A percentile compares a stretch with the other conserved stretches of the same genome.
Conservation (phyloP, 257 asterid genomes). For the Penstemon davidsonii region DNA sequence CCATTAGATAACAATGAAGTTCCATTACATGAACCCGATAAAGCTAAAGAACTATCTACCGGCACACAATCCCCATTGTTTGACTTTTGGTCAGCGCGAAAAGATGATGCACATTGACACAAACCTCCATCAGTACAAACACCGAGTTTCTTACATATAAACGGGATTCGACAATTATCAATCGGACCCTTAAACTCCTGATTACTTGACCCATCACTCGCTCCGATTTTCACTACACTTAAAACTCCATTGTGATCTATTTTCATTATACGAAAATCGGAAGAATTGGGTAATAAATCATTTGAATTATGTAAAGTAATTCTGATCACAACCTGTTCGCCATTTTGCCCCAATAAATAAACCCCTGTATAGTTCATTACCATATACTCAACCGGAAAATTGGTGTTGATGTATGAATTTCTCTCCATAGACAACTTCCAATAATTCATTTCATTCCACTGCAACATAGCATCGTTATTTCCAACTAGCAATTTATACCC, state of each 20-base stretch:
- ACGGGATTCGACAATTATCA: constrained; percentile 54
- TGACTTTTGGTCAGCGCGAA: constrained; percentile 34
- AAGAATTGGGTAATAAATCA: constrained; percentile 10
- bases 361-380: constrained; percentile 53
- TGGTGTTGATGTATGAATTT: constrained; percentile 34
- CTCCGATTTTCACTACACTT: constrained; percentile 21
- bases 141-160: constrained; percentile 45
- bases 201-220: constrained; percentile 4
- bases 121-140: constrained; percentile 54
- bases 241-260: constrained; percentile 49
- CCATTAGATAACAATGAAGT: constrained; percentile 20
- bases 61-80: constrained; percentile 45
- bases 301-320: constrained; percentile 29
- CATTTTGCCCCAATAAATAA: constrained; percentile 49
- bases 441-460: constrained; percentile 58
- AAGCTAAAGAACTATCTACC: constrained; percentile 39
- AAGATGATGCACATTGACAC: constrained; percentile 67
- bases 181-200: constrained; percentile 44
- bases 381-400: constrained; percentile 40
- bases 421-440: constrained; percentile 64
- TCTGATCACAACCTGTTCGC: constrained; percentile 35
- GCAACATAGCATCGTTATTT: constrained; percentile 46
- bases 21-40: constrained; percentile 44
- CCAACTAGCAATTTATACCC: constrained; percentile 42
- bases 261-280: constrained; percentile 35